Percentiles rank a stretch among this genome's conserved stretches.
Evolutionary conservation across 208 protist genomes (phyloP).

Genomic region (Balamuthia mandrillaris): DNA sequence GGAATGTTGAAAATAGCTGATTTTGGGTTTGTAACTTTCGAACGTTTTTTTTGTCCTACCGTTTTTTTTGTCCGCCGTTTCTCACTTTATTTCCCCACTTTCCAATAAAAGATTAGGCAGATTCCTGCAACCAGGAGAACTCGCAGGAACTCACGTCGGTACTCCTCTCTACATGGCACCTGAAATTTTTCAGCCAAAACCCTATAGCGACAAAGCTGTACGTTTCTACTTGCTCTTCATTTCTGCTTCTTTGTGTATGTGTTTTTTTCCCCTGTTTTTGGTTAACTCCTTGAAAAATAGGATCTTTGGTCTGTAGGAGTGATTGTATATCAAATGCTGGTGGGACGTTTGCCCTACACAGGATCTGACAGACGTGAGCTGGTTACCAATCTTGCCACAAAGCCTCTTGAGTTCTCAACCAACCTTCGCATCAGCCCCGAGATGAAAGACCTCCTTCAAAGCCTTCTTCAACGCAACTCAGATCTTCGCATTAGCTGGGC

Average conservation of each 20-base stretch:
- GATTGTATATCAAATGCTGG: not conserved
- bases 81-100: not conserved
- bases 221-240: not conserved
- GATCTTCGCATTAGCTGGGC: not conserved
- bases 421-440: not conserved
- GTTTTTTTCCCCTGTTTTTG: not conserved
- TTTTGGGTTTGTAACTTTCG: not conserved
- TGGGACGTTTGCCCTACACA: not conserved
- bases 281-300: not conserved
- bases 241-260: not conserved
- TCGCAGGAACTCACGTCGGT: not conserved
- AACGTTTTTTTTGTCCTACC: not conserved
- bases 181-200: not conserved
- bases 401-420: not conserved
- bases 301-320: conserved; percentile 1
- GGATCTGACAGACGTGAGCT: not conserved
- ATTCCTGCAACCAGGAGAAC: not conserved
- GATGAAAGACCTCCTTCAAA: not conserved
- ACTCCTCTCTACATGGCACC: conserved; percentile 13
- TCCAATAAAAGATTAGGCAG: not conserved
- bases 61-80: not conserved
- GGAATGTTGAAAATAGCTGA: not conserved
- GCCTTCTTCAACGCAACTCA: not conserved
- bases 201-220: conserved; percentile 10
- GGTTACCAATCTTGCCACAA: not conserved